These are phyloP conservation scores for Rhizopus arrhizus DNA, from an alignment of 371 early-diverging fungal genomes.

Conservation along the genomic window DNA sequence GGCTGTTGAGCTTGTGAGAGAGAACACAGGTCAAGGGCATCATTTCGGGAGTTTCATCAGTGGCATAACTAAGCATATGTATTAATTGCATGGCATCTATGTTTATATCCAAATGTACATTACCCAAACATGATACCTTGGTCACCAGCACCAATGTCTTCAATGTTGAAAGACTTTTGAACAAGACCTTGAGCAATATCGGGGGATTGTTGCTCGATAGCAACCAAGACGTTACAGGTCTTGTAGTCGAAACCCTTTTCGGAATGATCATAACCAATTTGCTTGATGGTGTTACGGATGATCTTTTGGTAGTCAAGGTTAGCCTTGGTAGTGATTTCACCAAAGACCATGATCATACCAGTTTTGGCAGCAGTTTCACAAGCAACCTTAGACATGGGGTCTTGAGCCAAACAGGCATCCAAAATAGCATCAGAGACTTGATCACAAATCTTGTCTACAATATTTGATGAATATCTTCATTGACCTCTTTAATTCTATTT, in stretches of 20 bases:
- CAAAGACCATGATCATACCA: conserved; percentile 99
- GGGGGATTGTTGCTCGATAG: conserved; percentile 98
- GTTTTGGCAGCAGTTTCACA: conserved; percentile 99
- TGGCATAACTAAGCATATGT: conserved; percentile 68
- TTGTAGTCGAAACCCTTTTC: conserved; percentile 99
- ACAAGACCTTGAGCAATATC: conserved; percentile 97
- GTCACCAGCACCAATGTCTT: conserved; percentile 99
- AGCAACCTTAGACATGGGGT: conserved; percentile 98
- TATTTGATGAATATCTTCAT: background rate
- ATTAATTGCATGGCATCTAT: background rate
- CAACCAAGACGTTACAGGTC: conserved; percentile 98
- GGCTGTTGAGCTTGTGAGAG: conserved; percentile 96
- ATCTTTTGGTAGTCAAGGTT: conserved; percentile 97
- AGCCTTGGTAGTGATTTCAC: conserved; percentile 99
- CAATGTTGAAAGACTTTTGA: conserved; percentile 86
- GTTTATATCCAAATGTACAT: background rate
- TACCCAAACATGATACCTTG: conserved; percentile 95
- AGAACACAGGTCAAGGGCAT: conserved; percentile 98
- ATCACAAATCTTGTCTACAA: conserved; percentile 98
- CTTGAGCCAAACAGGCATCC: conserved; percentile 96
- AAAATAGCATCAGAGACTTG: conserved; percentile 98
- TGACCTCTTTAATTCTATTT: conserved; percentile 9
- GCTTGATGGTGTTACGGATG: conserved; percentile 95
- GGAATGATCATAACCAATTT: conserved; percentile 98
- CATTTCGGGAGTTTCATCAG: conserved; percentile 99